phyloP scores from a whole-genome alignment of 805 yeast genomes.

The Schwanniomyces polymorphus region DNA sequence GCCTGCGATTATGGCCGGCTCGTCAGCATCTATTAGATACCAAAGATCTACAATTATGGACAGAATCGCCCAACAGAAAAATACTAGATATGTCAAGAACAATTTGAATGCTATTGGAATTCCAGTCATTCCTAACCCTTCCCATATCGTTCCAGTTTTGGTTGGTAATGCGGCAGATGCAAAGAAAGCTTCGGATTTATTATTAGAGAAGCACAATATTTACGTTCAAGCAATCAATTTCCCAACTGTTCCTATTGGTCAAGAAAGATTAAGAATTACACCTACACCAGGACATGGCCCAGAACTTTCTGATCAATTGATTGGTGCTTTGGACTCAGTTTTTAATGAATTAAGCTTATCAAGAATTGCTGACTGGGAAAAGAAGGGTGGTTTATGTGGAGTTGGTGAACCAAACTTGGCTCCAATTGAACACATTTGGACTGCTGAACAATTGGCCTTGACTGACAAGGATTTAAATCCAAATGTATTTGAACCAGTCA shows the following conservation, averaged over 20 bases:
- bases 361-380: slow-evolving; percentile 76
- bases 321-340: slow-evolving; percentile 77
- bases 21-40: slow-evolving; percentile 80
- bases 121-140: slow-evolving; percentile 96
- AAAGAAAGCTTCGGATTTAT: slow-evolving; percentile 84
- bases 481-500: slow-evolving; percentile 63
- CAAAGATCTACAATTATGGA: slow-evolving; percentile 76
- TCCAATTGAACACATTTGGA: slow-evolving; percentile 75
- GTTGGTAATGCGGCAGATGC: slow-evolving; percentile 95
- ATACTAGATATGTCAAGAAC: slow-evolving; percentile 81
- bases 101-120: slow-evolving; percentile 70
- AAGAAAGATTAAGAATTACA: slow-evolving; percentile 95
- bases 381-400: slow-evolving; percentile 85
- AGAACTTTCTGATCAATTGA: slow-evolving; percentile 71
- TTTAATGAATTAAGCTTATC: slow-evolving; percentile 74
- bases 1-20: slow-evolving; percentile 97
- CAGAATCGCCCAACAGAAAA: slow-evolving; percentile 80
- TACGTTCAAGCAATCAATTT: slow-evolving; percentile 98
- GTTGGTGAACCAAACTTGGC: slow-evolving; percentile 62
- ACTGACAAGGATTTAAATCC: slow-evolving; percentile 63
- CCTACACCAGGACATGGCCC: slow-evolving; percentile 96
- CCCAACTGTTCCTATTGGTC: slow-evolving; percentile 96
- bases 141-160: slow-evolving; percentile 93
- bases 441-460: slow-evolving; percentile 70
- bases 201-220: slow-evolving; percentile 79